Conservation (phyloP, 202 grass and related monocot genomes). For the Panicum virgatum region DNA sequence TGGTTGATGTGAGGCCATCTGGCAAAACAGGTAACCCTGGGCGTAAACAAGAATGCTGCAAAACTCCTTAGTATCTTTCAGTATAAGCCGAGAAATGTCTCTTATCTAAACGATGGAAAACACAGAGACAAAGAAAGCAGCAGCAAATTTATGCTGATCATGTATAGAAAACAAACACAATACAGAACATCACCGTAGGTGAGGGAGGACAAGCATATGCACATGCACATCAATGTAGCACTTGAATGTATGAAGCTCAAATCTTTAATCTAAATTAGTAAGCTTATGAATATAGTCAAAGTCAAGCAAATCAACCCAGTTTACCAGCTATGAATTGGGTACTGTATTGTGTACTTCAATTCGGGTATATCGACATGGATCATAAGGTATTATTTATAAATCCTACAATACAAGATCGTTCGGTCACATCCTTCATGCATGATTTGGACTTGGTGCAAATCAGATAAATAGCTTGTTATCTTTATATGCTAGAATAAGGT, state of each 20-base stretch:
- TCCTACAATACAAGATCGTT: neutral
- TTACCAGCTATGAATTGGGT: neutral
- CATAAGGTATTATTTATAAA: neutral
- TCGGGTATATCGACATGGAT: neutral
- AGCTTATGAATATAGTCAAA: neutral
- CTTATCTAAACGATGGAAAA: neutral
- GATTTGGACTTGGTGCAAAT: neutral
- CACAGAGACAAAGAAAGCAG: neutral
- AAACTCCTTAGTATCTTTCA: neutral
- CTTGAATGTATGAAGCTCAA: neutral
- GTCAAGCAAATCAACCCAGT: neutral
- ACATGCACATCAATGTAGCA: neutral
- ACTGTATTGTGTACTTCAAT: neutral
- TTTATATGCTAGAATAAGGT: neutral
- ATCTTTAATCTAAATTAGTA: neutral
- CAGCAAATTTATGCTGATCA: neutral
- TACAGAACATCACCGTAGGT: neutral
- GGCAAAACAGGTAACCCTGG: neutral
- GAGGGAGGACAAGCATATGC: too few relatives aligned
- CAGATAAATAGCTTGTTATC: neutral
- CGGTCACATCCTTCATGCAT: neutral
- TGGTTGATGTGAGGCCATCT: neutral
- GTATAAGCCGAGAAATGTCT: neutral
- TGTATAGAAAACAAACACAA: neutral
- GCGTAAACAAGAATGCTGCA: neutral